Evolutionary conservation across 1,284 basidiomycete genomes (phyloP).

Genomic region (Lignosus rhinocerotis): DNA sequence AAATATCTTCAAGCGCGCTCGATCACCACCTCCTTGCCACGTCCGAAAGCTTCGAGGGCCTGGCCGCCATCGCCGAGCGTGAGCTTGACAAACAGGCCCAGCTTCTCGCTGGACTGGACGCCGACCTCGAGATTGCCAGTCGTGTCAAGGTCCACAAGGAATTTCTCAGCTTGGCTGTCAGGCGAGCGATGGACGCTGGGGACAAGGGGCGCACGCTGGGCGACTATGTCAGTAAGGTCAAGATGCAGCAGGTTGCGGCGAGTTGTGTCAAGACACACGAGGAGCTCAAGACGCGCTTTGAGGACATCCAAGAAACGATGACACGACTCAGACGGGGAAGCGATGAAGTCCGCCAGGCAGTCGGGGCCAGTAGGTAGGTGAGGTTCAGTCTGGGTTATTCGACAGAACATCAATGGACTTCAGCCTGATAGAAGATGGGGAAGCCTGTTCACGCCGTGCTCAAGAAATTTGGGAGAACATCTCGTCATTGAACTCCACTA

Average conservation of each 20-base stretch:
- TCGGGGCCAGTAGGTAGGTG: slow-evolving; percentile 51
- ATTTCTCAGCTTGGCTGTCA: slow-evolving; percentile 65
- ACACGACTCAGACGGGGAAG: slow-evolving; percentile 56
- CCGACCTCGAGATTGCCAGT: slow-evolving; percentile 68
- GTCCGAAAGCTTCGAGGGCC: slow-evolving; percentile 66
- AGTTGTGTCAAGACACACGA: slow-evolving; percentile 73
- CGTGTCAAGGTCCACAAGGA: slow-evolving; percentile 69
- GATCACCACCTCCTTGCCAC: slow-evolving; percentile 72
- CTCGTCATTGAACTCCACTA: slow-evolving; percentile 46
- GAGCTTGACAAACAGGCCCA: slow-evolving; percentile 65
- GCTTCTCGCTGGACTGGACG: slow-evolving; percentile 60
- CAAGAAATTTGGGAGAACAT: slow-evolving; percentile 61
- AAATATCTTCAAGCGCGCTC: slow-evolving; percentile 65
- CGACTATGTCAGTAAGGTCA: slow-evolving; percentile 75
- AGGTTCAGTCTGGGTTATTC: background rate
- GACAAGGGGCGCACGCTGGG: slow-evolving; percentile 69
- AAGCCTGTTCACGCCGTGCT: slow-evolving; percentile 51
- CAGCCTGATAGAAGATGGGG: slow-evolving; percentile 63
- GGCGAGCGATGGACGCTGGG: slow-evolving; percentile 67
- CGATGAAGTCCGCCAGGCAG: slow-evolving; percentile 54
- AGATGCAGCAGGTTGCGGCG: slow-evolving; percentile 79
- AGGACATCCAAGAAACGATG: slow-evolving; percentile 55
- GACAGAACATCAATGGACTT: slow-evolving; percentile 8
- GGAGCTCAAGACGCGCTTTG: slow-evolving; percentile 56
- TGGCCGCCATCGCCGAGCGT: slow-evolving; percentile 51